Conservation (phyloP, 495 filamentous ascomycete species). For the Aspergillus sclerotioniger region DNA sequence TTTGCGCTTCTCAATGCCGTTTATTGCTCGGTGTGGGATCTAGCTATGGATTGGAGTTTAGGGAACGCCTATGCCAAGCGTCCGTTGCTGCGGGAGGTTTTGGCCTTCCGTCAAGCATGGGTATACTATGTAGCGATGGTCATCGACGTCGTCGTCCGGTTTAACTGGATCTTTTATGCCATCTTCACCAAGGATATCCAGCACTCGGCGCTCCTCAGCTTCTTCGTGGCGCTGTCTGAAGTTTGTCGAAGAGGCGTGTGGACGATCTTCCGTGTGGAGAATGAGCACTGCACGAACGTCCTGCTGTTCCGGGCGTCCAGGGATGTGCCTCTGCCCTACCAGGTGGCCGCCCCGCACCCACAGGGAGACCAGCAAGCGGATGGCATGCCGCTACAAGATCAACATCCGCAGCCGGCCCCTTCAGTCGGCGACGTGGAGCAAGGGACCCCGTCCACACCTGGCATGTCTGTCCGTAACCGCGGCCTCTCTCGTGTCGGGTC, state of each 20-base stretch:
- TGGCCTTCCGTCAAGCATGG: constrained; percentile 73
- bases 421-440: constrained; percentile 32
- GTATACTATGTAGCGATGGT: constrained; percentile 83
- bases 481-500: constrained; percentile 52
- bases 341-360: constrained; percentile 41
- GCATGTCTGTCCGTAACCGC: constrained; percentile 28
- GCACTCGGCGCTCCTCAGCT: constrained; percentile 75
- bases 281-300: constrained; percentile 91
- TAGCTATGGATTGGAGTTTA: constrained; percentile 95
- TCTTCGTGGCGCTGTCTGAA: constrained; percentile 73
- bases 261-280: constrained; percentile 91
- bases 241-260: constrained; percentile 81
- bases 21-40: constrained; percentile 89
- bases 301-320: constrained; percentile 77
- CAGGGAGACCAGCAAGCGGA: constrained; percentile 21
- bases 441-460: constrained; percentile 27
- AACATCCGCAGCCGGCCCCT: constrained; percentile 24
- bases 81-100: constrained; percentile 71
- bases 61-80: constrained; percentile 69
- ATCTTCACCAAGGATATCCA: constrained; percentile 75
- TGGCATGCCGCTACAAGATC: constrained; percentile 34
- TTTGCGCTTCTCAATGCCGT: constrained; percentile 77
- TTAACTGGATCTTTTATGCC: constrained; percentile 93
- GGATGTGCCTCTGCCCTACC: constrained; percentile 79
- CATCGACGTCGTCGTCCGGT: constrained; percentile 83